These are phyloP conservation scores for Thuidium tamariscinum DNA, from an alignment of 225 moss, liverwort and hornwort genomes.

Conservation along the genomic window DNA sequence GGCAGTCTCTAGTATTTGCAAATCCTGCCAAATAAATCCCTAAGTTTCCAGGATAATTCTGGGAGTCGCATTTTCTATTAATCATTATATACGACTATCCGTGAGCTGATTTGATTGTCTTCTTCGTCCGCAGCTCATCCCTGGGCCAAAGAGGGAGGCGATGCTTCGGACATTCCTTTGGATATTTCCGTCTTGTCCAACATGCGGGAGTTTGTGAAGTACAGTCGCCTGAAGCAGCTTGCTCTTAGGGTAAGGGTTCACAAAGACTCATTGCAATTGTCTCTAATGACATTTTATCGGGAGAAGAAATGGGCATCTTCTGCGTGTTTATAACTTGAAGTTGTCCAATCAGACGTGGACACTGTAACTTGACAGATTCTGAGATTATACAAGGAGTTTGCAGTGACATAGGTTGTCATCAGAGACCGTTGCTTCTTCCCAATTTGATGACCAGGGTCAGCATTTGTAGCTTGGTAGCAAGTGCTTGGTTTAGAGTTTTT, in stretches of 20 bases:
- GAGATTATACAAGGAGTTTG: background rate
- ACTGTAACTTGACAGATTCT: background rate
- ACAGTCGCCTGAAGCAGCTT: constrained; percentile 88
- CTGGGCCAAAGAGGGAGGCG: constrained; percentile 92
- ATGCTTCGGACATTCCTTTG: constrained; percentile 76
- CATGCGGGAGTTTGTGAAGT: constrained; percentile 96
- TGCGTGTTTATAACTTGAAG: background rate
- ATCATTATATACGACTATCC: background rate
- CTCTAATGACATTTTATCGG: background rate
- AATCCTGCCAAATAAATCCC: background rate
- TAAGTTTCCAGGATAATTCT: background rate
- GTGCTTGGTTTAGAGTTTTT: background rate
- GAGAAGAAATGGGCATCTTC: background rate
- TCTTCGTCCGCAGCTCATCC: constrained; percentile 55
- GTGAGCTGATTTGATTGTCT: background rate
- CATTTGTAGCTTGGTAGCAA: background rate
- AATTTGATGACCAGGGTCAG: background rate
- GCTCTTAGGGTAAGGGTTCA: constrained; percentile 49
- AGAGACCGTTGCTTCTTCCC: background rate
- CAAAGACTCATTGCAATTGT: background rate
- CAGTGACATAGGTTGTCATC: background rate
- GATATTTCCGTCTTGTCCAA: constrained; percentile 94
- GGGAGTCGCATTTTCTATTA: background rate
- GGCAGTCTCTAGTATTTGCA: background rate
- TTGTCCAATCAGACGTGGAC: background rate